Evolutionary conservation across 768 basidiomycete species (phyloP).

Genomic region (Hygrocybe coccinea): DNA sequence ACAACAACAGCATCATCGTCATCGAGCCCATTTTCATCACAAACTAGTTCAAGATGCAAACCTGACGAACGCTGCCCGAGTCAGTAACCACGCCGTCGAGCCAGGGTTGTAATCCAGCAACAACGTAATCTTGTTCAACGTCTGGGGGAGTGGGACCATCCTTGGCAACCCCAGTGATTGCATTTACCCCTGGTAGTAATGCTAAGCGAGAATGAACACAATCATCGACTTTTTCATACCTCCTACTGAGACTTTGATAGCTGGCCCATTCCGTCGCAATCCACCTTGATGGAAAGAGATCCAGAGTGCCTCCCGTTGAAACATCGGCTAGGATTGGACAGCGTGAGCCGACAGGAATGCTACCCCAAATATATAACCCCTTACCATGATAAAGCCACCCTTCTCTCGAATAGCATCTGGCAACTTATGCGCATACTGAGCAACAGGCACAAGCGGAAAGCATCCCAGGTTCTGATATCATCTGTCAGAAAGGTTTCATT

Average conservation of each 20-base stretch:
- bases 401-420: constrained; percentile 9
- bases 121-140: constrained; percentile 15
- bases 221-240: constrained; percentile 6
- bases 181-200: constrained; percentile 9
- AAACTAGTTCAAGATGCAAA: too few species aligned
- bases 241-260: constrained; percentile 15
- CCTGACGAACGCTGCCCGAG: constrained; percentile 15
- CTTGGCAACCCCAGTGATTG: constrained; percentile 7
- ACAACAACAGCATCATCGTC: background rate
- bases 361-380: background rate
- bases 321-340: constrained; percentile 12
- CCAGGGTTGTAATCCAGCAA: constrained; percentile 15
- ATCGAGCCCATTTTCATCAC: too few species aligned
- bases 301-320: constrained; percentile 14
- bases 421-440: constrained; percentile 2
- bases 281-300: constrained; percentile 3
- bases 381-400: constrained; percentile 15
- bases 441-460: constrained; percentile 10
- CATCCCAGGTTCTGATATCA: constrained; percentile 7
- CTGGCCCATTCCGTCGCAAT: background rate
- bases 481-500: background rate
- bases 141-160: background rate
- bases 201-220: background rate
- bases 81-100: constrained; percentile 14
- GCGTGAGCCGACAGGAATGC: background rate